Conservation (phyloP, 495 filamentous ascomycete genomes). For the Penicillium herquei region DNA sequence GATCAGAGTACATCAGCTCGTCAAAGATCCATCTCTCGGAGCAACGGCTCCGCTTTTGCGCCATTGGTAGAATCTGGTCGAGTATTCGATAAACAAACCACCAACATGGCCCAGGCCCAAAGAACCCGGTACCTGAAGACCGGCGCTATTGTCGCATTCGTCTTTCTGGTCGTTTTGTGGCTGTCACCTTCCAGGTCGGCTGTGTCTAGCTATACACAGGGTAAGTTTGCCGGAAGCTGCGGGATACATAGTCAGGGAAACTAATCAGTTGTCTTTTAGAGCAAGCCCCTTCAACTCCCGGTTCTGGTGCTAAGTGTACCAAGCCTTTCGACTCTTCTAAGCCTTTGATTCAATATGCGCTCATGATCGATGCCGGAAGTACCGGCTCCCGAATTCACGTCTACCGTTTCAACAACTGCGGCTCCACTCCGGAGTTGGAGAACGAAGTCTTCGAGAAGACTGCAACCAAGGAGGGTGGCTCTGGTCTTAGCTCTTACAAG, state of each 20-base stretch:
- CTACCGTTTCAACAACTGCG: conserved; percentile 99
- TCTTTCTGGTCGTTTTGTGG: conserved; percentile 75
- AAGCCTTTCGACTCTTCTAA: conserved; percentile 80
- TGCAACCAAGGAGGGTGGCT: conserved; percentile 68
- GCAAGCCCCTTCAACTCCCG: conserved; percentile 22
- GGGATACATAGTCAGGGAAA: not conserved
- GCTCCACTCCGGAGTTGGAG: conserved; percentile 90
- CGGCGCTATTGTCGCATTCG: conserved; percentile 68
- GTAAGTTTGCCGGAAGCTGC: conserved; percentile 19
- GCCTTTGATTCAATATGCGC: conserved; percentile 92
- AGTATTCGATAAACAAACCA: conserved; percentile 19
- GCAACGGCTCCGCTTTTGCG: conserved; percentile 18
- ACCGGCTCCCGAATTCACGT: conserved; percentile 98
- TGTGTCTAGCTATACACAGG: conserved; percentile 35
- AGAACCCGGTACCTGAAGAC: conserved; percentile 80
- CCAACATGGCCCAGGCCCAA: conserved; percentile 67
- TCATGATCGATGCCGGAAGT: conserved; percentile 98
- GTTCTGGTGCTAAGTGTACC: conserved; percentile 60
- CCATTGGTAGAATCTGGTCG: conserved; percentile 11
- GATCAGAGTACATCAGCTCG: conserved; percentile 22
- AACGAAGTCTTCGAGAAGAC: conserved; percentile 89
- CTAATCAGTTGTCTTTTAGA: conserved; percentile 21
- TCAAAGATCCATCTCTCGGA: conserved; percentile 36
- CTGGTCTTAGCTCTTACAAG: conserved; percentile 84
- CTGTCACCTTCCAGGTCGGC: conserved; percentile 57